These are phyloP conservation scores for Leccinum subrobustum DNA, from an alignment of 1,284 basidiomycete genomes.

Conservation along the genomic window DNA sequence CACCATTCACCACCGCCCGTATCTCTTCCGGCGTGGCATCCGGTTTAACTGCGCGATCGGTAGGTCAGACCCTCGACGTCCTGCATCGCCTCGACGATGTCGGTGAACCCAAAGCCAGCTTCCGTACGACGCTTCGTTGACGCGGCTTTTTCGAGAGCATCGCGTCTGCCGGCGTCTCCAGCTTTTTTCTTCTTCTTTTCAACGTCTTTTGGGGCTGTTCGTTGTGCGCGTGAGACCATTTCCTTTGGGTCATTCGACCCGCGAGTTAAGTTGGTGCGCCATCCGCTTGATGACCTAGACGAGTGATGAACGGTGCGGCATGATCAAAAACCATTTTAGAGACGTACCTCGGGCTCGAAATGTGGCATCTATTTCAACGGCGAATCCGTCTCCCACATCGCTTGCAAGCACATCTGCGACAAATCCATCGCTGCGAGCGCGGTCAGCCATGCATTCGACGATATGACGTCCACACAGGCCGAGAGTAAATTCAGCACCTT, in stretches of 20 bases:
- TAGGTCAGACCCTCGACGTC: too few species aligned
- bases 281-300: constrained; percentile 75
- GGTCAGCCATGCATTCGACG: constrained; percentile 85
- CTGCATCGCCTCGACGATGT: too few species aligned
- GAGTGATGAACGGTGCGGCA: constrained; percentile 4
- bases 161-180: constrained; percentile 41
- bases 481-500: constrained; percentile 90
- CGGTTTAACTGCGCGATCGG: too few species aligned
- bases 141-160: constrained; percentile 55
- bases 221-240: constrained; percentile 91
- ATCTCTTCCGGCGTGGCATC: too few species aligned
- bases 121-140: constrained; percentile 50
- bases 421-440: constrained; percentile 98
- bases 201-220: constrained; percentile 87
- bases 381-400: constrained; percentile 95
- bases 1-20: too few species aligned
- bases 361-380: constrained; percentile 95
- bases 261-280: constrained; percentile 92
- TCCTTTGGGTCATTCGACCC: constrained; percentile 89
- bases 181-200: constrained; percentile 94
- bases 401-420: constrained; percentile 99
- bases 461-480: constrained; percentile 98
- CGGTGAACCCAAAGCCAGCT: neutral
- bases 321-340: neutral
- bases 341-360: constrained; percentile 77